phyloP scores from a whole-genome alignment of 306 rosid genomes.

The Trifolium repens region DNA sequence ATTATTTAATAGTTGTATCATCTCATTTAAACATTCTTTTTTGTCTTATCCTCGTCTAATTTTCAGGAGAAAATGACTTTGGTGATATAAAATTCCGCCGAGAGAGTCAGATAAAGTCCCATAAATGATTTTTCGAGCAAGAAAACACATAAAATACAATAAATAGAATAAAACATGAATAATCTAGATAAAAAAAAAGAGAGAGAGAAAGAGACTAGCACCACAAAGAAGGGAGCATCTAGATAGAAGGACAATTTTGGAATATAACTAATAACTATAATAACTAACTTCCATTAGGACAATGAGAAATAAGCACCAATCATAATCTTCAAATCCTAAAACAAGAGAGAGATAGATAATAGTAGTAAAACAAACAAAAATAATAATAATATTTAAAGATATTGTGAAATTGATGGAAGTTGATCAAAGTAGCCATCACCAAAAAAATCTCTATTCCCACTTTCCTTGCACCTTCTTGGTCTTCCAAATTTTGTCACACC shows the following conservation, averaged over 20 bases:
- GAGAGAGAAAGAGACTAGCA: conserved; percentile 16
- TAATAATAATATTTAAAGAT: conserved; percentile 29
- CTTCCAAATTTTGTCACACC: conserved; percentile 50
- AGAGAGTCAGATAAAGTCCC: not conserved
- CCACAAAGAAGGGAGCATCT: conserved; percentile 25
- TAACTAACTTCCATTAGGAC: conserved; percentile 76
- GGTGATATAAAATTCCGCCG: not conserved
- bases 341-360: conserved; percentile 9
- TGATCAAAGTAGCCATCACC: conserved; percentile 51
- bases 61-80: not conserved
- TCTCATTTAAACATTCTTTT: not conserved
- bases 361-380: conserved; percentile 20
- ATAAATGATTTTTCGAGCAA: not conserved
- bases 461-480: conserved; percentile 71
- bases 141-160: not conserved
- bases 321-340: conserved; percentile 39
- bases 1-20: no score
- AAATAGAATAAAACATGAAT: not conserved
- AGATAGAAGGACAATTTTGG: conserved; percentile 44
- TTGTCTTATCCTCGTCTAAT: not conserved
- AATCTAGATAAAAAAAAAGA: not conserved
- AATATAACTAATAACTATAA: conserved; percentile 55
- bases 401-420: conserved; percentile 39
- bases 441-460: conserved; percentile 59
- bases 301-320: conserved; percentile 45